Conservation (phyloP, 2,329 filamentous ascomycete genomes). For the Diaporthe aspalathi region DNA sequence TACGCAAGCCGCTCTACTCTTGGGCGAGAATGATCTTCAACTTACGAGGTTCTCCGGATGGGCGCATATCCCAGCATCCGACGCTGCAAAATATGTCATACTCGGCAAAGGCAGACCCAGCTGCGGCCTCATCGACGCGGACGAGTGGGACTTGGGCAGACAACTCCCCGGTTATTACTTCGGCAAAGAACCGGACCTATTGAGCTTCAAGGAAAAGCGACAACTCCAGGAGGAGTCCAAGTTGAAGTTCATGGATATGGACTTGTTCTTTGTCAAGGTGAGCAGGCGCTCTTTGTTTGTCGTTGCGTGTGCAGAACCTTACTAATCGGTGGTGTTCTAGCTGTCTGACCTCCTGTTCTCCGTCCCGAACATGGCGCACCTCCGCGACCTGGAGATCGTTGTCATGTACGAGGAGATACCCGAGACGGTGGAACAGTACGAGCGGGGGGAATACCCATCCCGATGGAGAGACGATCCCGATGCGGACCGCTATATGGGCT, state of each 20-base stretch:
- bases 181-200: conserved; percentile 55
- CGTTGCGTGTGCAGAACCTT: neutral
- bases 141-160: conserved; percentile 63
- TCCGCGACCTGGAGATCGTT: conserved; percentile 65
- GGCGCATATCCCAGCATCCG: conserved; percentile 65
- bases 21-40: conserved; percentile 72
- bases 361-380: conserved; percentile 67
- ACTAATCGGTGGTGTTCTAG: conserved; percentile 50
- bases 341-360: conserved; percentile 71
- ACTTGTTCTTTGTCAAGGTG: conserved; percentile 77
- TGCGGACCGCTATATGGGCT: conserved; percentile 61
- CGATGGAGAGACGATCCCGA: conserved; percentile 73
- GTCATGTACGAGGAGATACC: conserved; percentile 71
- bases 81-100: conserved; percentile 67
- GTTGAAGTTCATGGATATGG: conserved; percentile 65
- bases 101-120: conserved; percentile 69
- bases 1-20: conserved; percentile 70
- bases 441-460: conserved; percentile 54
- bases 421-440: conserved; percentile 59
- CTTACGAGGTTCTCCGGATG: conserved; percentile 71
- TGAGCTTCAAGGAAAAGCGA: conserved; percentile 58
- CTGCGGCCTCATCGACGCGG: conserved; percentile 64
- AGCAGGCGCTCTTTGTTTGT: conserved; percentile 38
- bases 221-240: conserved; percentile 61
- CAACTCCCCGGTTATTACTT: conserved; percentile 66